Conservation (phyloP, 106 monocot genomes). For the Chionographis japonica region DNA sequence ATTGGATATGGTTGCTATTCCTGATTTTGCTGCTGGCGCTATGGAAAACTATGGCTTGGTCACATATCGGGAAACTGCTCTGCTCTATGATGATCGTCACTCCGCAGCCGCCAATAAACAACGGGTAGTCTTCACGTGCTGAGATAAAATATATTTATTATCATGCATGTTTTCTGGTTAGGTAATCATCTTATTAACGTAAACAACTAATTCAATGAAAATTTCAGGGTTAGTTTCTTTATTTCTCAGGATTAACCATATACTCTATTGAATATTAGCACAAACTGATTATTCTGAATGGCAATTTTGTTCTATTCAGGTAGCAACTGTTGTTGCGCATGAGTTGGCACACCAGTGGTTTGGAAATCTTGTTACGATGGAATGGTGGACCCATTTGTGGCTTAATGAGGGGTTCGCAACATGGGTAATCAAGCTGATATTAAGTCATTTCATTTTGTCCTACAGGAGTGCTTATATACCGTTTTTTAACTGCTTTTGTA, state of each 20-base stretch:
- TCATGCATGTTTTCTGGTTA: constrained; percentile 3
- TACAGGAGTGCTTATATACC: not conserved
- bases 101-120: constrained; percentile 86
- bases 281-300: too few relatives aligned
- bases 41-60: constrained; percentile 99
- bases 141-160: not conserved
- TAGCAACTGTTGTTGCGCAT: constrained; percentile 89
- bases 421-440: constrained; percentile 52
- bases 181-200: too few relatives aligned
- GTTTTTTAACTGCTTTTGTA: not conserved
- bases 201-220: too few relatives aligned
- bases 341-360: constrained; percentile 99
- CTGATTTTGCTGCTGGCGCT: constrained; percentile 96
- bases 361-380: constrained; percentile 99
- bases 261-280: too few relatives aligned
- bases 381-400: constrained; percentile 99
- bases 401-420: constrained; percentile 99
- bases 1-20: constrained; percentile 95
- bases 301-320: constrained; percentile 29
- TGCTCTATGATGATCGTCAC: constrained; percentile 77
- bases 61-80: constrained; percentile 77
- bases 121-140: constrained; percentile 34
- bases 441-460: not conserved
- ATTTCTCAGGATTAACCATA: too few relatives aligned
- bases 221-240: too few relatives aligned